A percentile compares a stretch with the other conserved stretches of the same genome.
Conservation (phyloP, 371 early-diverging fungal genomes). For the Umbelopsis sp. region DNA sequence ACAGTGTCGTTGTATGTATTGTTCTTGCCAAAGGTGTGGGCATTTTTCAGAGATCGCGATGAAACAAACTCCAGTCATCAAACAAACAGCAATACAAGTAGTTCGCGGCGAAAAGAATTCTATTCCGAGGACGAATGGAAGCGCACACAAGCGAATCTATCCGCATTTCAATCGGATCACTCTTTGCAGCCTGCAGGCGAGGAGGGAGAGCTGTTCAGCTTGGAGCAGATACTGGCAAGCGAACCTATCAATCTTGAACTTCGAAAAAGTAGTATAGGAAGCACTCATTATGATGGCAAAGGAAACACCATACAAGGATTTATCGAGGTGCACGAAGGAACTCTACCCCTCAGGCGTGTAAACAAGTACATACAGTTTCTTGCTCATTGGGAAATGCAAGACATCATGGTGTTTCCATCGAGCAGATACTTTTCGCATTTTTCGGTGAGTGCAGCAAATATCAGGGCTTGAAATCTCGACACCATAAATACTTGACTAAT, state of each 20-base stretch:
- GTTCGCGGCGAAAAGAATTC: slow-evolving; percentile 4
- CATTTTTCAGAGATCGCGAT: slow-evolving; percentile 26
- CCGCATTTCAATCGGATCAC: slow-evolving; percentile 1
- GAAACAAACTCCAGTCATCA: not conserved
- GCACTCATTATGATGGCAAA: not conserved
- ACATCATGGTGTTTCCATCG: slow-evolving; percentile 52
- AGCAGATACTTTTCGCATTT: slow-evolving; percentile 57
- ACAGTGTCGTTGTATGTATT: slow-evolving; percentile 56
- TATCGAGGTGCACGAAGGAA: slow-evolving; percentile 57
- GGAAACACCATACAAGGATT: slow-evolving; percentile 21
- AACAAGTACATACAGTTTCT: slow-evolving; percentile 52
- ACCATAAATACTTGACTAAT: not conserved
- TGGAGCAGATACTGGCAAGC: slow-evolving; percentile 1
- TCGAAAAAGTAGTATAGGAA: slow-evolving; percentile 6
- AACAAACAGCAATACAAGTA: not conserved
- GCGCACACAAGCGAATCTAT: not conserved
- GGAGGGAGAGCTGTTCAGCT: slow-evolving; percentile 3
- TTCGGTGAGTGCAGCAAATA: slow-evolving; percentile 34
- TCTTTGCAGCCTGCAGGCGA: not conserved
- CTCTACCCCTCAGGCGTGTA: slow-evolving; percentile 50
- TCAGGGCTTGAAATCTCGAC: not conserved
- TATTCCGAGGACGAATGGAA: slow-evolving; percentile 9
- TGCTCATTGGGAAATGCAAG: slow-evolving; percentile 61
- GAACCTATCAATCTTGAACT: not conserved
- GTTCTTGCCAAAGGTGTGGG: slow-evolving; percentile 58